Base-by-base conservation (phyloP, 1,139 yeast species). In the Hanseniaspora gamundiae region DNA sequence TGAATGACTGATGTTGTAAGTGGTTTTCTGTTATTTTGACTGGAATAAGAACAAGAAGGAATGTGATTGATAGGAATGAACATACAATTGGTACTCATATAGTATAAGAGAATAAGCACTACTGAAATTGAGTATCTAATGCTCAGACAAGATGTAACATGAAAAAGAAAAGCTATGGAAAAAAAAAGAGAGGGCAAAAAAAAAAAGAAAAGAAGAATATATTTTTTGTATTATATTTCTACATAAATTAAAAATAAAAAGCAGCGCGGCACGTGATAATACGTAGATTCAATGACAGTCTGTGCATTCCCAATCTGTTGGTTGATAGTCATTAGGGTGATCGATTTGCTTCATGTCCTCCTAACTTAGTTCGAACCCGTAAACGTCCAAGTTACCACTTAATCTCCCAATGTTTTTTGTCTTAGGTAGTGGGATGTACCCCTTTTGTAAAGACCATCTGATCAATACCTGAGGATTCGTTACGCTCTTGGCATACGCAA, bases 351-450 rank as follows among this genome's bases (percentile, higher is more conserved):
- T 49, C 50, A 78, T 61, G 45, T 76, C 80, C 29, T 65, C 70
- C 1, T 53, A 57, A 0, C 71, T 61, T 20, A 81, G 61, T 45
- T 70, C 74, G 54, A 80, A 76, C 42, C 64, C 68, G 50, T 60
- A 67, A 7, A 75, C 72, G 20, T 67, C 63, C 33, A 74, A 53
- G 55, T 68, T 66, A 55, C 70, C 55, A 50, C 68, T 50, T 54
- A 80, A 50, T 60, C 93, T 68, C 19, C 62, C 62, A 6, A 67
- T 59, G 9, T 74, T 75, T 40, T 69, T 72, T 2, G 88, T 72
- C 61, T 83, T 84, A 14, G 83, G 93, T 51, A 85, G 68, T 17
- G 85, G 86, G 42, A 82, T 70, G 54, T 76, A 77, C 0, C 86
- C 86, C 52, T 75, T 74, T 51, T 72, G 72, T 42, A 73, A 56